Evolutionary conservation across 2,329 filamentous ascomycete species (phyloP), one percentile per base, ranked within the genome.

Genomic region (Dactylellina drechsleri): DNA sequence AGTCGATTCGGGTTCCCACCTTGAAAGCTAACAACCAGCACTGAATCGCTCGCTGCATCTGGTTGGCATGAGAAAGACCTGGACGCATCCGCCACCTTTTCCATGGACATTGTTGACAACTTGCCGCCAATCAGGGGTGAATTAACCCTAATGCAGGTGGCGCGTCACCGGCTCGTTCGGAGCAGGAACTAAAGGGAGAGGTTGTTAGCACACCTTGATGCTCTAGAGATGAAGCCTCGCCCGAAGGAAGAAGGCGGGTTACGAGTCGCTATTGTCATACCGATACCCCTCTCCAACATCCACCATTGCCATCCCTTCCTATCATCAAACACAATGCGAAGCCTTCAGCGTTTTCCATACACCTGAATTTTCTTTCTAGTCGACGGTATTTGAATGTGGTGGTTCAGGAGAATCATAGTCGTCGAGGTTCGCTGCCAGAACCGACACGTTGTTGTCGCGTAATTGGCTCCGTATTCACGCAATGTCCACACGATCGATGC

Each of bases 201-300:
- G 49, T 61, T 60, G 49, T 53, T 58, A 66, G 31, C 5, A 10
- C 31, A 36, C 31, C 10, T 36, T 3, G 65, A 60, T 68, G 47
- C 54, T 45, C 56, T 61, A 68, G 56, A 54, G 65, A 61, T 41
- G 28, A 71, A 64, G 59, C 66, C 66, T 71, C 50, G 66, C 50
- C 58, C 57, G 52, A 58, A 71, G 41, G n/a, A 2, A 71, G 57
- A 64, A 65, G 66, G 59, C 56, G 59, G 66, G 16, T 71, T 65
- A 73, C 66, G 28, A 66, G 16, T 58, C 56, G 47, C 41, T 41
- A n/a, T 47, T 47, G 13, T 6, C 43, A 6, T 15, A 15, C n/a
- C 45, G 20, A 43, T 20, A 57, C 58, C 64, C n/a, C 13, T 52
- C 53, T 40, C 49, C 15, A 57, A 20, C 1, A 18, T 15, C 23